Conservation (phyloP, 2,329 filamentous ascomycete genomes). For the Fusarium sp. region DNA sequence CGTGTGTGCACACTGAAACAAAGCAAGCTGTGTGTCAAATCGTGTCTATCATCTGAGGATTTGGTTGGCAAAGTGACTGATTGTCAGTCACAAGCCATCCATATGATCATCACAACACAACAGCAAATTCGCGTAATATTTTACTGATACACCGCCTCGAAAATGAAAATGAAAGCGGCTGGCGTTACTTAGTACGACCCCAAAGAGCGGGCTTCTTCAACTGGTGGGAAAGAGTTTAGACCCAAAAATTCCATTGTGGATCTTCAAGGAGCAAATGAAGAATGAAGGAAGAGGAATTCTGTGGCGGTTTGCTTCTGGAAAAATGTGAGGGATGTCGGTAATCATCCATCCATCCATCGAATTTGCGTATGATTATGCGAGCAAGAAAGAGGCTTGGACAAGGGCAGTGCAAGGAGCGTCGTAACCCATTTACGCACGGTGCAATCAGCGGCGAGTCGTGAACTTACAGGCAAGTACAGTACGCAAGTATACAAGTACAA, state of each 20-base stretch:
- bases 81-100: constrained; percentile 41
- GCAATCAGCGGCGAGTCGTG: constrained; percentile 20
- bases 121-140: background rate
- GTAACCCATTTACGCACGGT: constrained; percentile 3
- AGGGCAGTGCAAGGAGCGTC: constrained; percentile 23
- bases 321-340: constrained; percentile 14
- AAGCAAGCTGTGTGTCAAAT: constrained; percentile 22
- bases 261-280: constrained; percentile 17
- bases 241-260: constrained; percentile 29
- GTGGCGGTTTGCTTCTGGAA: constrained; percentile 45
- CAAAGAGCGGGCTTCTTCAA: constrained; percentile 14
- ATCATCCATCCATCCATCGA: constrained; percentile 24
- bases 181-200: constrained; percentile 27
- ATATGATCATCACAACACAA: constrained; percentile 25
- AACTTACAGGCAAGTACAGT: too few species aligned
- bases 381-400: too few species aligned
- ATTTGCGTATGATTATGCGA: too few species aligned
- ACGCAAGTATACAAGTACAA: background rate
- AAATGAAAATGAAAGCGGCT: constrained; percentile 29
- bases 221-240: constrained; percentile 28
- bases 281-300: constrained; percentile 36
- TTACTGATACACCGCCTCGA: constrained; percentile 40
- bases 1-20: constrained; percentile 32
- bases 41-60: constrained; percentile 35
- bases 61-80: constrained; percentile 42